These are phyloP conservation scores for Phytophthora nicotianae DNA, from an alignment of 352 stramenopile genomes.

Conservation along the genomic window DNA sequence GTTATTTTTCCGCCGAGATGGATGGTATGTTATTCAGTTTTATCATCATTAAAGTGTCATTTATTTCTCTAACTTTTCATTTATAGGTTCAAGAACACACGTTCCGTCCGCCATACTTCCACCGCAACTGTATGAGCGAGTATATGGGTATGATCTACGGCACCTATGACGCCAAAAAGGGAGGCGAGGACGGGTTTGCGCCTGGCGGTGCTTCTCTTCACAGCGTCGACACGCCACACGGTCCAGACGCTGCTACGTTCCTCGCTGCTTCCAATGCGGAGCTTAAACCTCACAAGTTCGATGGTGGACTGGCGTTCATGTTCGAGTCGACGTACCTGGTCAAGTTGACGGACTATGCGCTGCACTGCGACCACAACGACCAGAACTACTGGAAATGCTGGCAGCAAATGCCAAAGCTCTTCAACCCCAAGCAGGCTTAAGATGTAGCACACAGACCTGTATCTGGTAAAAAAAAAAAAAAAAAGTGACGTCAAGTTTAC, in stretches of 20 bases:
- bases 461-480: conserved; percentile 6
- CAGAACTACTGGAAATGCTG: conserved; percentile 94
- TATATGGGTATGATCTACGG: conserved; percentile 98
- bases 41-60: background rate
- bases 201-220: conserved; percentile 94
- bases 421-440: conserved; percentile 56
- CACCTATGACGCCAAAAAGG: conserved; percentile 95
- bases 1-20: conserved; percentile 97
- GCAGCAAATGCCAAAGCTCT: conserved; percentile 91
- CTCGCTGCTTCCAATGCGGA: conserved; percentile 83
- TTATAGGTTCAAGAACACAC: conserved; percentile 88
- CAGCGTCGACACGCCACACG: conserved; percentile 90
- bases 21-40: conserved; percentile 73
- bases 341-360: conserved; percentile 88
- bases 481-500: conserved; percentile 1
- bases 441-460: background rate
- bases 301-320: conserved; percentile 96
- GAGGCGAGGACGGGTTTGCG: conserved; percentile 86
- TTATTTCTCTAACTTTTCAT: conserved; percentile 1
- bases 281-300: conserved; percentile 90
- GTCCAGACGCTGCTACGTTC: conserved; percentile 94
- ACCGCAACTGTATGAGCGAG: conserved; percentile 97
- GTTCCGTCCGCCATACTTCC: conserved; percentile 93
- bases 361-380: conserved; percentile 89
- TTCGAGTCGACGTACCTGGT: conserved; percentile 96